A percentile compares a stretch with the other conserved stretches of the same genome.
Conservation (phyloP, 805 yeast genomes). For the Dipodascus albidus region DNA sequence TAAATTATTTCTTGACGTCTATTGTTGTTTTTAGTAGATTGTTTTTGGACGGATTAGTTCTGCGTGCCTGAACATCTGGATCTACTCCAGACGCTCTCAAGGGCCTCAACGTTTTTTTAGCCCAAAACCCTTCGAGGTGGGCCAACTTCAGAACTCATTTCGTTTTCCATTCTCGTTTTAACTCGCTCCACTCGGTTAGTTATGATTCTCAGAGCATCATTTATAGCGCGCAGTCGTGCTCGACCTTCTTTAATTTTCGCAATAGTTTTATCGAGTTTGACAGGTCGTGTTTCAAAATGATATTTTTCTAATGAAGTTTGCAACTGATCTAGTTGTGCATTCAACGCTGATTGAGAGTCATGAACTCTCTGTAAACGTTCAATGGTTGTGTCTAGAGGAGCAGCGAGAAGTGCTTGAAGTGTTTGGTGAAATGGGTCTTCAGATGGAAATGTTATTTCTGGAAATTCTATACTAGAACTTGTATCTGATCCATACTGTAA, state of each 20-base stretch:
- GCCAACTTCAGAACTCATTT: background rate
- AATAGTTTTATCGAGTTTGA: constrained; percentile 6
- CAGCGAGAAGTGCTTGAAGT: constrained; percentile 3
- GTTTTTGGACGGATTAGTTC: background rate
- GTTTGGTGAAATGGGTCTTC: constrained; percentile 11
- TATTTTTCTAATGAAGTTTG: constrained; percentile 9
- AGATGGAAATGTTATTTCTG: background rate
- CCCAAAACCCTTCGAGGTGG: constrained; percentile 1
- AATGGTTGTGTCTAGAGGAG: constrained; percentile 12
- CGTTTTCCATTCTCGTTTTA: background rate
- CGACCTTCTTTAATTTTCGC: constrained; percentile 5
- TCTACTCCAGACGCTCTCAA: background rate
- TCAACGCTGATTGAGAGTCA: constrained; percentile 16
- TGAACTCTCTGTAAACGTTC: constrained; percentile 14
- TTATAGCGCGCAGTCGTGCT: constrained; percentile 8
- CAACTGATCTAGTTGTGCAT: constrained; percentile 13
- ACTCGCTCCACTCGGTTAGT: constrained; percentile 9
- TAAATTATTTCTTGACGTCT: constrained; percentile 1
- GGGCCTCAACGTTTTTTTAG: background rate
- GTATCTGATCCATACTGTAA: background rate
- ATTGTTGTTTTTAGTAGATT: background rate
- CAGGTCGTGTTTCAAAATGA: constrained; percentile 6
- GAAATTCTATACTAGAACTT: background rate
- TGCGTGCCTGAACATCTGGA: background rate
- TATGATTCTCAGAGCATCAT: constrained; percentile 9